Conservation (phyloP, 2,329 filamentous ascomycete species). For the Davidsoniella eucalypti region DNA sequence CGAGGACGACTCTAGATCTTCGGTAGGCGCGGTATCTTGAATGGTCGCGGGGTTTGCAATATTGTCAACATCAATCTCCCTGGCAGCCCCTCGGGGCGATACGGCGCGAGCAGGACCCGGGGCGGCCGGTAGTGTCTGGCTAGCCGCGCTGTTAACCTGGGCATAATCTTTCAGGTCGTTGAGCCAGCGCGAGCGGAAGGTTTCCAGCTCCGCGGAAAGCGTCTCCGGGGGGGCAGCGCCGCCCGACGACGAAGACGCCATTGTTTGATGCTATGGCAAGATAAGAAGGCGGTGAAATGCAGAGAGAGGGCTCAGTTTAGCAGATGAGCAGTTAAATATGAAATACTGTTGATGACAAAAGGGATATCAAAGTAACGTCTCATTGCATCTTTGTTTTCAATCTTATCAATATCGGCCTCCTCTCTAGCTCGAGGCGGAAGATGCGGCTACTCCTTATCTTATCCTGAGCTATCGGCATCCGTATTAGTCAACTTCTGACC, state of each 20-base stretch:
- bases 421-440: too few relatives aligned
- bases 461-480: too few relatives aligned
- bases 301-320: too few relatives aligned
- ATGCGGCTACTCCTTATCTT: too few relatives aligned
- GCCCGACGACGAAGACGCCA: not conserved
- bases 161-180: constrained; percentile 45
- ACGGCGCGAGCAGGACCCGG: not conserved
- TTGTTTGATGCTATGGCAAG: not conserved
- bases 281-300: too few relatives aligned
- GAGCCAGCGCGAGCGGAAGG: constrained; percentile 72
- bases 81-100: too few relatives aligned
- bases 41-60: constrained; percentile 15
- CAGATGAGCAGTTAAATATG: too few relatives aligned
- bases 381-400: too few relatives aligned
- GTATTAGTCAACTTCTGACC: too few relatives aligned
- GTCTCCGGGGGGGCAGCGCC: not conserved
- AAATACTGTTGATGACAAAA: too few relatives aligned
- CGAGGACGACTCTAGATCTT: constrained; percentile 16
- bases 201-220: constrained; percentile 52
- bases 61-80: constrained; percentile 5
- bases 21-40: constrained; percentile 15
- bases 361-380: too few relatives aligned
- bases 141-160: constrained; percentile 1
- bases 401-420: too few relatives aligned
- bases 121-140: constrained; percentile 14